Evolutionary conservation across 2,329 filamentous ascomycete genomes (phyloP), one percentile per base, ranked within the genome.

Genomic region (Madurella fahalii): DNA sequence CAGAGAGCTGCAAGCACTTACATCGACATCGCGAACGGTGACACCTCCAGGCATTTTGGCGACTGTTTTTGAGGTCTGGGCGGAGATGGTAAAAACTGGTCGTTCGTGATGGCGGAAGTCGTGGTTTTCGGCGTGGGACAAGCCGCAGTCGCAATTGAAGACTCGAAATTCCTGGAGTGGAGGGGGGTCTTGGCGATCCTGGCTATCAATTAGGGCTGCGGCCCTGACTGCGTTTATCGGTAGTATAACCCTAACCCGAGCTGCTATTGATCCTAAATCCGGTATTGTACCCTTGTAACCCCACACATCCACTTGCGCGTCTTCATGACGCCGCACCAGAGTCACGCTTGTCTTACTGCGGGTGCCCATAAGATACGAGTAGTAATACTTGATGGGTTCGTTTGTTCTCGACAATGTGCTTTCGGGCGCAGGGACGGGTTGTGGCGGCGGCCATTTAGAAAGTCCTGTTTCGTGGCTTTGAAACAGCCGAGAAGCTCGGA

Each of bases 21-120:
- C 86, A 83, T 89, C 86, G 75, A 92, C 88, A 80, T 92, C 89
- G 79, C 88, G 87, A 78, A 93, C 89, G 69, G 80, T 83, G 74
- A 90, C 82, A 77, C 87, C 89, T 77, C 86, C 83, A 73, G 79
- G 77, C 89, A 92, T 92, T 75, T 81, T 90, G 79, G 79, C 63
- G 65, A 58, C 56, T 54, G 55, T 52, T 58, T 54, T 52, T 52
- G 54, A 57, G 60, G 57, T 61, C 59, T 61, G 60, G 58, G 44
- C 41, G 58, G 57, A 61, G 61, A 58, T 62, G 47, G 34, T 42
- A 45, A 54, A 43, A 40, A 47, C 58, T 61, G 55, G 47, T 53
- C 57, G 59, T 60, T 62, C 58, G 59, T 64, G 53, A 54, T 54
- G 51, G 44, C 39, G 47, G 44, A 47, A 57, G 51, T 43, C 54